Percentiles rank a stretch among this genome's conserved stretches.
phyloP scores from a whole-genome alignment of 768 basidiomycete genomes.

The Lanmaoa pseudosensibilis region DNA sequence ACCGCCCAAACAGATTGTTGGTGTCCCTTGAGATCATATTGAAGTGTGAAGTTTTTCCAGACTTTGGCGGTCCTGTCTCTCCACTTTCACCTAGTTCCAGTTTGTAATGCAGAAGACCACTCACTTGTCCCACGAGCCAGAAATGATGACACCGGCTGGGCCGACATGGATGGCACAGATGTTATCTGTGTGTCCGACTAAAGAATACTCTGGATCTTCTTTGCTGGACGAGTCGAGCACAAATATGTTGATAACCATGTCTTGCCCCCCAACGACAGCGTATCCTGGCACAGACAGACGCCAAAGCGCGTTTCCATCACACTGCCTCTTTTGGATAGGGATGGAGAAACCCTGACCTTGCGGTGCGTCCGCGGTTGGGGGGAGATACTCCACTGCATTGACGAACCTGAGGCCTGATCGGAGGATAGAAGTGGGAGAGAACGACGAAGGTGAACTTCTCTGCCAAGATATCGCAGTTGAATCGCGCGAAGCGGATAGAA shows the following conservation, averaged over 20 bases:
- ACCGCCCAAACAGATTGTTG: conserved; percentile 95
- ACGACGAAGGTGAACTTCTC: conserved; percentile 48
- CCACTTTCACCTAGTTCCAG: neutral
- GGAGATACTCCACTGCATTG: conserved; percentile 78
- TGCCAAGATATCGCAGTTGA: conserved; percentile 87
- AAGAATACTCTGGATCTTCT: conserved; percentile 76
- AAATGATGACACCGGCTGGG: conserved; percentile 73
- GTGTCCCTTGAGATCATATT: conserved; percentile 80
- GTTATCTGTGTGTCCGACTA: conserved; percentile 89
- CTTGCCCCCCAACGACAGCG: conserved; percentile 86
- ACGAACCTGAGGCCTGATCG: conserved; percentile 72
- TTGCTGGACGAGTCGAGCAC: conserved; percentile 51
- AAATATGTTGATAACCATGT: conserved; percentile 84
- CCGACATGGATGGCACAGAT: conserved; percentile 81
- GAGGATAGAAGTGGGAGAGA: conserved; percentile 54
- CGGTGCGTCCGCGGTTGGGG: conserved; percentile 65
- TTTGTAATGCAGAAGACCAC: conserved; percentile 22
- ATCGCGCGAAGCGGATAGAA: conserved; percentile 92
- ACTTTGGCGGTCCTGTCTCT: conserved; percentile 83
- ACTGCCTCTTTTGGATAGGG: neutral
- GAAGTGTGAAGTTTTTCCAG: conserved; percentile 77
- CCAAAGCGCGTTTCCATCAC: conserved; percentile 6
- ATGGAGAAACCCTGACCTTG: conserved; percentile 50
- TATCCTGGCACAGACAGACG: conserved; percentile 53
- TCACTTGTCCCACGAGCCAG: conserved; percentile 97